These are phyloP conservation scores for Fusarium denticulatum DNA, from an alignment of 2,329 filamentous ascomycete species.

Conservation along the genomic window DNA sequence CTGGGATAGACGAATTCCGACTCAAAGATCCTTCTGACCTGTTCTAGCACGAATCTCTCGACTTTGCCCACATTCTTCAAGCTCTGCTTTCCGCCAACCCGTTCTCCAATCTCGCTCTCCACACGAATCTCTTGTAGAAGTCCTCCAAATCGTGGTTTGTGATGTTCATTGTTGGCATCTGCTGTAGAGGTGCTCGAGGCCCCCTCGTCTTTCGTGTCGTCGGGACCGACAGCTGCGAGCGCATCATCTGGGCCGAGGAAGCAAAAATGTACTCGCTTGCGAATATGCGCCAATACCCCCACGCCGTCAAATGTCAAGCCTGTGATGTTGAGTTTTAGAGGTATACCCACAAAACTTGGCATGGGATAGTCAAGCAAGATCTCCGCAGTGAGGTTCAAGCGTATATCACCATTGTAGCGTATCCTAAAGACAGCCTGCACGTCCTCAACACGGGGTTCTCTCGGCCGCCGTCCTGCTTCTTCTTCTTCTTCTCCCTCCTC, in stretches of 20 bases:
- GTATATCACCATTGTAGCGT: constrained; percentile 86
- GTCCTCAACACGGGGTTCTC: constrained; percentile 83
- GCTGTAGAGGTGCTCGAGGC: not conserved
- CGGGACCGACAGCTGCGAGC: constrained; percentile 71
- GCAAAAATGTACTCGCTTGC: constrained; percentile 89
- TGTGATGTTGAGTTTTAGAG: constrained; percentile 93
- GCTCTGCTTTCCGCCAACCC: constrained; percentile 91
- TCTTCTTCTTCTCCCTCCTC: constrained; percentile 45
- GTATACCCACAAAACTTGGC: constrained; percentile 96
- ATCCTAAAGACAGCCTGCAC: constrained; percentile 93
- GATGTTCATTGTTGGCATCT: constrained; percentile 44
- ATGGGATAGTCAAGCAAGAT: constrained; percentile 98
- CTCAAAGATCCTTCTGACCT: constrained; percentile 96
- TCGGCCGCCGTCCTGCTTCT: constrained; percentile 41
- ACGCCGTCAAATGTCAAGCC: constrained; percentile 95
- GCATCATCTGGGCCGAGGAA: constrained; percentile 95
- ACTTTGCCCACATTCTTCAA: constrained; percentile 99
- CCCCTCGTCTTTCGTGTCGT: constrained; percentile 47
- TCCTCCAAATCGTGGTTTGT: constrained; percentile 66
- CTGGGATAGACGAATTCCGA: constrained; percentile 99
- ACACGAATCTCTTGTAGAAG: constrained; percentile 92
- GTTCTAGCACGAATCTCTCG: constrained; percentile 95
- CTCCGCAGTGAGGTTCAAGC: constrained; percentile 89
- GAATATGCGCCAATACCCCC: constrained; percentile 89
- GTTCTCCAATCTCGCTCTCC: constrained; percentile 96